These are phyloP conservation scores for Aquilaria sinensis DNA, from an alignment of 345 rosid species.

Conservation along the genomic window DNA sequence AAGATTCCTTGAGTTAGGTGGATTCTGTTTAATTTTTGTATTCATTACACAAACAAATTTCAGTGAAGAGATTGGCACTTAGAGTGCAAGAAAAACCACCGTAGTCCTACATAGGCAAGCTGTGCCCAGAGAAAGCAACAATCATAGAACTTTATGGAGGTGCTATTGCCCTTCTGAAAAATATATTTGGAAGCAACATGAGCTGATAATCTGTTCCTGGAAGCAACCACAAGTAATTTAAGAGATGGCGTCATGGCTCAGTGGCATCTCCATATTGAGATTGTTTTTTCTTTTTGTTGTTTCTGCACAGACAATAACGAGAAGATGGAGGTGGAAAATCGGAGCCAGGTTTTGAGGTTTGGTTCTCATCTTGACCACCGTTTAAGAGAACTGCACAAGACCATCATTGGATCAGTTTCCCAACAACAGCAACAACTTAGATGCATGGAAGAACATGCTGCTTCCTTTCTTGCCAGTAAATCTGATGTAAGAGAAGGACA, in stretches of 20 bases:
- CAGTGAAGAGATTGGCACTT: too few relatives aligned
- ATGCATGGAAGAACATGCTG: slow-evolving; percentile 70
- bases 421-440: slow-evolving; percentile 80
- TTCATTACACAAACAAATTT: too few relatives aligned
- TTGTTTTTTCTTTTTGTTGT: not conserved
- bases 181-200: too few relatives aligned
- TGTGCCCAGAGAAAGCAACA: too few relatives aligned
- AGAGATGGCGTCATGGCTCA: not conserved
- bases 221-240: too few relatives aligned
- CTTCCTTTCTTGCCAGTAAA: slow-evolving; percentile 63
- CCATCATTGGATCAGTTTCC: slow-evolving; percentile 68
- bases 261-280: not conserved
- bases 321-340: slow-evolving; percentile 73
- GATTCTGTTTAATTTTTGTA: too few relatives aligned
- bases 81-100: too few relatives aligned
- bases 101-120: too few relatives aligned
- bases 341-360: slow-evolving; percentile 52
- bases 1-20: too few relatives aligned
- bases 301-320: slow-evolving; percentile 56
- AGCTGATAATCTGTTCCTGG: too few relatives aligned
- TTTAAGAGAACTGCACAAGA: slow-evolving; percentile 60
- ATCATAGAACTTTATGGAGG: too few relatives aligned
- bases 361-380: slow-evolving; percentile 87
- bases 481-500: slow-evolving; percentile 58
- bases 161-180: too few relatives aligned